Percentiles rank a stretch among this genome's conserved stretches.
These are phyloP conservation scores for Lasiodiplodia theobromae DNA, from an alignment of 2,329 filamentous ascomycete species.

Conservation along the genomic window DNA sequence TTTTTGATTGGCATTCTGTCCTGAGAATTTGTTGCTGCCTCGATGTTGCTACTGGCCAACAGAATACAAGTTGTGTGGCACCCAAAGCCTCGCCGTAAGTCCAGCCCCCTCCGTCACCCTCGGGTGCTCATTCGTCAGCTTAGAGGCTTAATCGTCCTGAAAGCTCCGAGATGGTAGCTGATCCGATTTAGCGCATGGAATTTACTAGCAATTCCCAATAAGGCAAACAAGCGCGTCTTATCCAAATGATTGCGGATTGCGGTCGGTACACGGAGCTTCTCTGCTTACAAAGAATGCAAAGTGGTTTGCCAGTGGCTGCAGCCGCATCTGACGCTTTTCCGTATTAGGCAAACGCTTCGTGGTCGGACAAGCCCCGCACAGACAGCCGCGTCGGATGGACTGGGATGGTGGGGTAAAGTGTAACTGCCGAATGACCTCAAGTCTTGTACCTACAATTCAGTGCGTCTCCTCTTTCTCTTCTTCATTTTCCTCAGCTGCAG, in stretches of 20 bases:
- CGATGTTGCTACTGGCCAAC: too few species aligned
- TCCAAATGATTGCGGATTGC: neutral
- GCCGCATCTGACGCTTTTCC: neutral
- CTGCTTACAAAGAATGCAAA: neutral
- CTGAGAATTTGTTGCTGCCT: too few species aligned
- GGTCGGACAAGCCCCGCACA: neutral
- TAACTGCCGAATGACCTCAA: conserved; percentile 1
- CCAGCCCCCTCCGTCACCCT: too few species aligned
- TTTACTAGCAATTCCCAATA: too few species aligned
- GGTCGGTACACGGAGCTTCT: neutral
- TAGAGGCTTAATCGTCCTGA: too few species aligned
- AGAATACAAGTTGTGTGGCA: too few species aligned
- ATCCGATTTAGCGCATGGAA: too few species aligned
- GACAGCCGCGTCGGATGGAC: conserved; percentile 1
- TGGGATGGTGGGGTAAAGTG: neutral
- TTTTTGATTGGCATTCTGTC: too few species aligned
- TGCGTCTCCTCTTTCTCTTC: neutral
- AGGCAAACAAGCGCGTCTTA: neutral
- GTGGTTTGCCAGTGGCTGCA: neutral
- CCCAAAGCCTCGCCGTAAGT: too few species aligned
- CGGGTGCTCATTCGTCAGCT: too few species aligned
- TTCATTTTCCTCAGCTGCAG: neutral
- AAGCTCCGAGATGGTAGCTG: too few species aligned
- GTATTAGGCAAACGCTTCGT: neutral
- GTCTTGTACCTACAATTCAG: neutral